Conservation (phyloP, 306 rosid species). For the Rosa multiflora region DNA sequence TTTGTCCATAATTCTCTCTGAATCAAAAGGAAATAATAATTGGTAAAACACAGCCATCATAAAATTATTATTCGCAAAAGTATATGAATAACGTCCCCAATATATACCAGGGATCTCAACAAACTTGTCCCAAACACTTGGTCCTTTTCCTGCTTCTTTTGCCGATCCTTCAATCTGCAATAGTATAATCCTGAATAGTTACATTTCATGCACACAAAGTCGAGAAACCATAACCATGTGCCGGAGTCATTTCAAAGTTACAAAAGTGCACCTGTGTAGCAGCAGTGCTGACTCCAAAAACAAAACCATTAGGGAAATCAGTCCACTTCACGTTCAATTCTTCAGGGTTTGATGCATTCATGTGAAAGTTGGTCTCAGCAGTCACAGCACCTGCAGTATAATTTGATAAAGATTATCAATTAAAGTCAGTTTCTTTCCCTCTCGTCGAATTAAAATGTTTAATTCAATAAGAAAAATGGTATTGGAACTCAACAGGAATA, state of each 20-base stretch:
- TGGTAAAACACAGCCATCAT: neutral
- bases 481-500: too few species aligned
- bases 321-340: slow-evolving; percentile 17
- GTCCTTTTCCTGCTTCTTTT: slow-evolving; percentile 26
- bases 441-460: neutral
- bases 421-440: neutral
- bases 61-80: neutral
- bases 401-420: neutral
- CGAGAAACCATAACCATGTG: neutral
- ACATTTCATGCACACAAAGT: neutral
- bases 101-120: neutral
- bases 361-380: neutral
- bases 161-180: slow-evolving; percentile 27
- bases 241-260: neutral
- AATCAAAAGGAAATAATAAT: neutral
- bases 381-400: neutral
- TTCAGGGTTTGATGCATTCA: neutral
- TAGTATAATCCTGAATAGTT: neutral
- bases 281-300: slow-evolving; percentile 27
- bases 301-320: slow-evolving; percentile 27
- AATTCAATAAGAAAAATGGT: too few species aligned
- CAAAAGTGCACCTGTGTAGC: slow-evolving; percentile 17
- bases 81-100: neutral
- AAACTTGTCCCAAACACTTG: slow-evolving; percentile 27
- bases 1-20: neutral